Evolutionary conservation across 352 stramenopile species (phyloP).

Genomic region (Phytophthora pisi): DNA sequence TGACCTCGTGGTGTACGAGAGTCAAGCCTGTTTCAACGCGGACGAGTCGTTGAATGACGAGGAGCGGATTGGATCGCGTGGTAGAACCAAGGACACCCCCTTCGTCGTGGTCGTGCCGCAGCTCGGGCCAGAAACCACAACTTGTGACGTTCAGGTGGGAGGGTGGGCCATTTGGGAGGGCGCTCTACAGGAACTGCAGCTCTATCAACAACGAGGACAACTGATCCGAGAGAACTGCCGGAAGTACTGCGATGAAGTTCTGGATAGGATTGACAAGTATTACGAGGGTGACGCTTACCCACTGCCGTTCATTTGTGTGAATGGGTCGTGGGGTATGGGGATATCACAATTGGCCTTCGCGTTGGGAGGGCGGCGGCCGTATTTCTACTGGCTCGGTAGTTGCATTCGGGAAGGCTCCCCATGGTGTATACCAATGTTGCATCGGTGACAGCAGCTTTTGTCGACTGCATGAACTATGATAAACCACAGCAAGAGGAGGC

Average conservation of each 20-base stretch:
- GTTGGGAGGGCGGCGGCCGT: conserved; percentile 2
- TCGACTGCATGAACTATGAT: background rate
- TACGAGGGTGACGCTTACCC: background rate
- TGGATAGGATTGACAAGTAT: conserved; percentile 5
- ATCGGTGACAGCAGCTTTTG: background rate
- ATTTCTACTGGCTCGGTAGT: conserved; percentile 12
- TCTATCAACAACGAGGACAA: conserved; percentile 1
- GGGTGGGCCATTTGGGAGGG: too few species aligned
- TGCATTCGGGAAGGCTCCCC: background rate
- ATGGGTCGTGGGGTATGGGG: conserved; percentile 12
- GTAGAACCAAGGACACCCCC: too few species aligned
- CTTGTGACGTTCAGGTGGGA: too few species aligned
- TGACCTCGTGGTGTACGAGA: too few species aligned
- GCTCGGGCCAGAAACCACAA: too few species aligned
- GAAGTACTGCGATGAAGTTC: background rate
- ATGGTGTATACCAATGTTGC: background rate
- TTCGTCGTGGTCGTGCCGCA: too few species aligned
- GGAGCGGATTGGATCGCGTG: too few species aligned
- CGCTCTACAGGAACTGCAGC: background rate
- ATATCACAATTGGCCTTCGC: conserved; percentile 17
- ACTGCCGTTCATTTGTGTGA: conserved; percentile 19
- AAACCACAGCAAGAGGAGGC: background rate
- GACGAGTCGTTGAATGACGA: too few species aligned
- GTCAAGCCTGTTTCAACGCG: too few species aligned
- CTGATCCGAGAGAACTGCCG: background rate